Evolutionary conservation across 2,329 filamentous ascomycete species (phyloP), one percentile per base, ranked within the genome.

Genomic region (Phyllosticta capitalensis): DNA sequence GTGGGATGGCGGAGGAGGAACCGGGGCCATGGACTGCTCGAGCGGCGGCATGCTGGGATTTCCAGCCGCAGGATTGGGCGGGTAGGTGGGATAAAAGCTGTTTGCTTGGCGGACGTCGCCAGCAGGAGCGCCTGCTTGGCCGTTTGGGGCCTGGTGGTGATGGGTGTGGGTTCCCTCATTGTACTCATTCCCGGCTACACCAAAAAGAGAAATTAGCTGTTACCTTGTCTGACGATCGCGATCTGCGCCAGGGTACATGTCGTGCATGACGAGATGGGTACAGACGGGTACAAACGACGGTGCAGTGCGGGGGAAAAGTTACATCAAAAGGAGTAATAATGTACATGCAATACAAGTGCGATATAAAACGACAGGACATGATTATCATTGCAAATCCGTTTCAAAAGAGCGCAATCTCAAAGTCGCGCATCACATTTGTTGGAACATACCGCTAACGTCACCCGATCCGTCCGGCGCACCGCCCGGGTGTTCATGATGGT

Each of bases 381-480:
- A 55, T 56, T 73, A 72, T 73, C 69, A 72, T 72, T 69, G 56
- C 63, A 61, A 63, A 54, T 68, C 69, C 69, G 70, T 71, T 68
- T 60, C 58, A 60, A 72, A 69, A 64, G 48, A 49, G 54, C 58
- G 54, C 58, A 54, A 59, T 58, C 33, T 53, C 38, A 60, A 60
- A n/a, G 52, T 56, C 69, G 73, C 76, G 67, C 77, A 82, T 90
- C 85, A 94, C 86, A 94, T 90, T 81, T 91, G 89, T 82, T 90
- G 87, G 81, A 92, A 96, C 91, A 95, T 96, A 95, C 91, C 91
- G 86, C 91, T 91, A 84, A 94, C 82, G 74, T 85, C 90, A 71
- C 92, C 88, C 73, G 81, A 82, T 76, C 83, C 84, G 75, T 83
- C 81, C 72, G 70, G 71, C 67, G 80, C 80, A 71, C 84, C 86